Conservation (phyloP, 345 rosid genomes). For the Mercurialis annua region DNA sequence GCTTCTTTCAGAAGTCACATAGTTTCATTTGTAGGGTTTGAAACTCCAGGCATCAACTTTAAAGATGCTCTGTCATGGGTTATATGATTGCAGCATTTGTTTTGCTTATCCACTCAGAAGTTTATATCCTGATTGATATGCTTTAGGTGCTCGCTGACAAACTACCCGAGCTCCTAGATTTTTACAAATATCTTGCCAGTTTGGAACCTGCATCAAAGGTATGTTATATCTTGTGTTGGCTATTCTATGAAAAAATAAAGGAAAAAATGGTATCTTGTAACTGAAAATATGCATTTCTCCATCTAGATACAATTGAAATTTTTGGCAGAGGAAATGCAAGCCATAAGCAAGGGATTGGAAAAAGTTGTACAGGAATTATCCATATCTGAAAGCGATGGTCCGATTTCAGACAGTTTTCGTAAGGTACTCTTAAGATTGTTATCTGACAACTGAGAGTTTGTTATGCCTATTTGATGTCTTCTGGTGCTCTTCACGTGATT, state of each 20-base stretch:
- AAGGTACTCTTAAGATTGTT: constrained; percentile 39
- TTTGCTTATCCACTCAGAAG: neutral
- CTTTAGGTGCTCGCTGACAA: constrained; percentile 81
- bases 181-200: constrained; percentile 58
- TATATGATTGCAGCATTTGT: neutral
- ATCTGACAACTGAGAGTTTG: neutral
- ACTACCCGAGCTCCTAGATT: constrained; percentile 80
- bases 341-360: constrained; percentile 91
- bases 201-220: constrained; percentile 84
- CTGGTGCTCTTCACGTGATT: neutral
- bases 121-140: constrained; percentile 21
- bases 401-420: constrained; percentile 58
- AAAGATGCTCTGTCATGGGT: neutral
- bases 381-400: constrained; percentile 81
- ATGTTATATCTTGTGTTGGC: constrained; percentile 4
- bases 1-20: neutral
- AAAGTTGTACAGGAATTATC: constrained; percentile 84
- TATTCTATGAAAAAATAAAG: neutral
- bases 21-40: neutral
- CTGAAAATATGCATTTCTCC: constrained; percentile 22
- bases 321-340: constrained; percentile 99
- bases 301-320: constrained; percentile 81
- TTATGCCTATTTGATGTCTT: neutral
- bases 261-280: constrained; percentile 5
- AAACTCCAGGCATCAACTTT: neutral